Evolutionary conservation across 805 yeast genomes (phyloP).

Genomic region (Hanseniaspora clermontiae): DNA sequence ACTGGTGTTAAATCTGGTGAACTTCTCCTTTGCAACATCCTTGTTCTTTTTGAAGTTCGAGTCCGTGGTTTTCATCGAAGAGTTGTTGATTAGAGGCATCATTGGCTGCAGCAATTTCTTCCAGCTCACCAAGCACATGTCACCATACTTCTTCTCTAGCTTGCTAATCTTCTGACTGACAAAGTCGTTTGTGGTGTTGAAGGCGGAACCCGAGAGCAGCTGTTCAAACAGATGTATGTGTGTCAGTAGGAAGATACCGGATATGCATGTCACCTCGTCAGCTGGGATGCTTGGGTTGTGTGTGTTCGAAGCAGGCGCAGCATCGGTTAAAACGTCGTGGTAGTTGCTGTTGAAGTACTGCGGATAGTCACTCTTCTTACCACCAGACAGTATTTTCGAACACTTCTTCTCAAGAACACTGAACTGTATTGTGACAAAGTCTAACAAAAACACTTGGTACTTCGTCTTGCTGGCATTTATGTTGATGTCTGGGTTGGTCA

Average conservation of each 20-base stretch:
- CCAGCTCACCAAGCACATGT: conserved; percentile 68
- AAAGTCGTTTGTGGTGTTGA: conserved; percentile 36
- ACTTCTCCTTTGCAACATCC: conserved; percentile 73
- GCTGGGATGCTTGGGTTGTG: conserved; percentile 6
- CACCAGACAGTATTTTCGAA: neutral
- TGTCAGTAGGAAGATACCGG: conserved; percentile 61
- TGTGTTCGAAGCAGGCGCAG: neutral
- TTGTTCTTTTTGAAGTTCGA: conserved; percentile 55
- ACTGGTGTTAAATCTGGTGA: conserved; percentile 64
- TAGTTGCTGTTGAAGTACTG: conserved; percentile 8
- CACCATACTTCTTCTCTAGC: conserved; percentile 60
- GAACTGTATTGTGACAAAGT: conserved; percentile 20
- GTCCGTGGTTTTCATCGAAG: conserved; percentile 51
- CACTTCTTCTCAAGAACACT: conserved; percentile 17
- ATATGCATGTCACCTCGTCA: conserved; percentile 27
- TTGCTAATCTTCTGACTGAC: conserved; percentile 56
- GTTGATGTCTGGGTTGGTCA: conserved; percentile 33
- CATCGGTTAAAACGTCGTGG: neutral
- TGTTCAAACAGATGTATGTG: conserved; percentile 67
- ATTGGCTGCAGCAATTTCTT: conserved; percentile 53
- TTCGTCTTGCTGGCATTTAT: conserved; percentile 26
- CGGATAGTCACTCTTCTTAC: neutral
- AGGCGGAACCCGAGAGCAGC: conserved; percentile 46
- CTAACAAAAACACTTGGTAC: conserved; percentile 20
- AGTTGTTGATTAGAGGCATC: conserved; percentile 7